Evolutionary conservation across 192 early-diverging fungal species (phyloP).

Genomic region (Oehlia diaphana): DNA sequence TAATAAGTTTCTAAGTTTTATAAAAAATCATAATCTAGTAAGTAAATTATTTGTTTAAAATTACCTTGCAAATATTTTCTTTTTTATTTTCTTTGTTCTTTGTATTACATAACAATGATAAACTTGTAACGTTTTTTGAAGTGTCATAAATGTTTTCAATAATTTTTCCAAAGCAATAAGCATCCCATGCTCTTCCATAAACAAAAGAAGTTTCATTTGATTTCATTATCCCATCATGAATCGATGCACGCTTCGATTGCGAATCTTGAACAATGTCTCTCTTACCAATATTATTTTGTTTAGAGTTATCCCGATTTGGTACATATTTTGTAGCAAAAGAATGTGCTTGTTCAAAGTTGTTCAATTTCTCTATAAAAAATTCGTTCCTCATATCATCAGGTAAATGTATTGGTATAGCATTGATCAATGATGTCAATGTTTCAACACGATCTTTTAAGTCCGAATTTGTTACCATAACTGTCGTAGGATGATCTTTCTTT

Average conservation of each 20-base stretch:
- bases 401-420: constrained; percentile 52
- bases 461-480: constrained; percentile 24
- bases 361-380: constrained; percentile 51
- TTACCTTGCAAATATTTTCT: background rate
- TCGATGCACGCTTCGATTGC: background rate
- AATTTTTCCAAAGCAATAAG: constrained; percentile 49
- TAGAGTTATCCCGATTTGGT: background rate
- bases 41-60: no score
- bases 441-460: constrained; percentile 42
- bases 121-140: constrained; percentile 27
- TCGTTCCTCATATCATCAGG: constrained; percentile 40
- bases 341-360: constrained; percentile 51
- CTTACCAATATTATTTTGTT: background rate
- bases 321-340: constrained; percentile 52
- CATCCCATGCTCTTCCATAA: constrained; percentile 54
- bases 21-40: no score
- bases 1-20: background rate
- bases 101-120: constrained; percentile 24
- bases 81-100: background rate
- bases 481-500: constrained; percentile 7
- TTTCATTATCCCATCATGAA: background rate
- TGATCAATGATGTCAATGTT: constrained; percentile 35
- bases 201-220: constrained; percentile 34
- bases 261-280: background rate
- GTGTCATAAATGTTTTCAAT: constrained; percentile 49